phyloP scores from a whole-genome alignment of 2,329 filamentous ascomycete genomes.

The Metarhizium humberi region DNA sequence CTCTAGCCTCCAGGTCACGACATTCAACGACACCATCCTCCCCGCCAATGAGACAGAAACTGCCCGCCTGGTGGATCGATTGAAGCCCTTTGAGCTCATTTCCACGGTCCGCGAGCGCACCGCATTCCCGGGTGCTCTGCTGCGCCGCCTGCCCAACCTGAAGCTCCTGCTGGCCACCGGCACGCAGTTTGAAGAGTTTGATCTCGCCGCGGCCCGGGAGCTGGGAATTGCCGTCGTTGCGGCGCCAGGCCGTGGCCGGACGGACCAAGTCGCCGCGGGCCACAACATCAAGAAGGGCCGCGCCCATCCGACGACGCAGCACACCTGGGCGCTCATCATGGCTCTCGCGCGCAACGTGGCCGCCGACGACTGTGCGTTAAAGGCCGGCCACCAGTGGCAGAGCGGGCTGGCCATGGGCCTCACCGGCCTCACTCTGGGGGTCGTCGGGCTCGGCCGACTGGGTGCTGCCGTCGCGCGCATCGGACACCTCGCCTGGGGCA shows the following conservation, averaged over 20 bases:
- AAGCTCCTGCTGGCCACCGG: constrained; percentile 55
- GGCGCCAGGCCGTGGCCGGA: too few relatives aligned
- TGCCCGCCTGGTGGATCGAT: not conserved
- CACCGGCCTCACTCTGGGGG: constrained; percentile 15
- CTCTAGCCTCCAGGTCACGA: not conserved
- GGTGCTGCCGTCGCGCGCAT: constrained; percentile 51
- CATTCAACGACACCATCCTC: not conserved
- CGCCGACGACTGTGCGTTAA: constrained; percentile 47
- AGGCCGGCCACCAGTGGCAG: constrained; percentile 46
- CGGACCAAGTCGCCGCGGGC: too few relatives aligned
- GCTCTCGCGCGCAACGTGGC: constrained; percentile 49
- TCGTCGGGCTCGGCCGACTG: constrained; percentile 54
- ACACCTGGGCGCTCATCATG: constrained; percentile 46
- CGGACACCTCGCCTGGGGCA: constrained; percentile 50
- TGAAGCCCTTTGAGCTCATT: not conserved
- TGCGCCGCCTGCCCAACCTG: constrained; percentile 50
- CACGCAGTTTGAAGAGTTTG: constrained; percentile 49
- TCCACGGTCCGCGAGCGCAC: constrained; percentile 1
- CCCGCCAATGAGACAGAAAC: not conserved
- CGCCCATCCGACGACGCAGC: constrained; percentile 42
- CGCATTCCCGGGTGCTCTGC: constrained; percentile 26
- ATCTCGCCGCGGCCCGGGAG: constrained; percentile 40
- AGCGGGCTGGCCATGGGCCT: constrained; percentile 44
- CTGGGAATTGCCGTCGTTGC: constrained; percentile 37
- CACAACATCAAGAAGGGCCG: constrained; percentile 16